These are phyloP conservation scores for Sporisorium scitamineum DNA, from an alignment of 1,284 basidiomycete species.

Conservation along the genomic window DNA sequence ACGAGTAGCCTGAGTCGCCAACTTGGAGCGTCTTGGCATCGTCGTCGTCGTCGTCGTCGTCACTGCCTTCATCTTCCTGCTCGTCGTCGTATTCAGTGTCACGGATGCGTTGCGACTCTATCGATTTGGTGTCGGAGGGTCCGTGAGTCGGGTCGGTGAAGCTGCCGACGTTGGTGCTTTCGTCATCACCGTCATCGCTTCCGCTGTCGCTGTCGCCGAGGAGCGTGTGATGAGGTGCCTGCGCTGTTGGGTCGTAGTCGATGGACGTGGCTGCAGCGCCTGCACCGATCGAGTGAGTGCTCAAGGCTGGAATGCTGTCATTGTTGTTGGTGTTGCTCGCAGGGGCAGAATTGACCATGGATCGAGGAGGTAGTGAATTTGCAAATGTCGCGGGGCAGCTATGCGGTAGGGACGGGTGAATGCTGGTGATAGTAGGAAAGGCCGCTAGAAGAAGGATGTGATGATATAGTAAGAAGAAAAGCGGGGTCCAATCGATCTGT, in stretches of 20 bases:
- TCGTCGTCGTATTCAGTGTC: constrained; percentile 22
- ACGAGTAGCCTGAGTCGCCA: constrained; percentile 30
- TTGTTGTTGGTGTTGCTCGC: constrained; percentile 12
- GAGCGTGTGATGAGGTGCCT: constrained; percentile 43
- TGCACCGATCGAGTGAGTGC: constrained; percentile 5
- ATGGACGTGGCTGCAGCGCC: constrained; percentile 12
- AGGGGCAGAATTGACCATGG: constrained; percentile 22
- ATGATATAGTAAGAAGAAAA: not conserved
- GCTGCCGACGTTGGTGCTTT: constrained; percentile 38
- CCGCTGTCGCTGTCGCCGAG: constrained; percentile 21
- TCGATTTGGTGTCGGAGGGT: constrained; percentile 15
- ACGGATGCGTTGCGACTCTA: constrained; percentile 12
- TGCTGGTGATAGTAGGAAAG: not conserved
- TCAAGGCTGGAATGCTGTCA: constrained; percentile 26
- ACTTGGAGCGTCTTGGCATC: constrained; percentile 28
- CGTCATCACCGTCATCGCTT: constrained; percentile 21
- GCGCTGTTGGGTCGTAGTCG: constrained; percentile 14
- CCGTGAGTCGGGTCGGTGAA: constrained; percentile 17
- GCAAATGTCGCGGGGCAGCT: not conserved
- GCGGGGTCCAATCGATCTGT: too few species aligned
- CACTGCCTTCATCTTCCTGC: not conserved
- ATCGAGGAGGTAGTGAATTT: not conserved
- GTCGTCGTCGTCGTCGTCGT: constrained; percentile 13
- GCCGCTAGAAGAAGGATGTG: not conserved
- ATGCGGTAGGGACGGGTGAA: not conserved